Percentiles rank a stretch among this genome's conserved stretches.
phyloP scores from a whole-genome alignment of 352 stramenopile species.

The Aphanomyces stellatus region DNA sequence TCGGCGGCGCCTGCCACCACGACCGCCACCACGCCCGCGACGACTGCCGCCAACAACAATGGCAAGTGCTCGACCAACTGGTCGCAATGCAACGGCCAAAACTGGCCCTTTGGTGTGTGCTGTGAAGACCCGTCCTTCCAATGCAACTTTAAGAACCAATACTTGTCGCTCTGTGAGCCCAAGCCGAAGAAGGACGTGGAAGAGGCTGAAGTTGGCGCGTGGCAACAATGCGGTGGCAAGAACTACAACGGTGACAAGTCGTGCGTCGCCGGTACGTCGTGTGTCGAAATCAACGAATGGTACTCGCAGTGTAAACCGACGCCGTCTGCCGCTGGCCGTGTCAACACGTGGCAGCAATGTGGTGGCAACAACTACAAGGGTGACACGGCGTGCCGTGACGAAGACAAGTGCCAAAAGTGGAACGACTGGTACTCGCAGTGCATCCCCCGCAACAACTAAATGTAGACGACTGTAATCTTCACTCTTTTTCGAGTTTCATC shows the following conservation, averaged over 20 bases:
- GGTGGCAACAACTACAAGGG: neutral
- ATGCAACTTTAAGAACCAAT: conserved; percentile 16
- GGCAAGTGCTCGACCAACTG: neutral
- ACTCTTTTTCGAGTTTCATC: too few species aligned
- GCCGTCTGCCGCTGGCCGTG: neutral
- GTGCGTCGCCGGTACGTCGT: neutral
- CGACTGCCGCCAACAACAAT: neutral
- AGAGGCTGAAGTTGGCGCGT: neutral
- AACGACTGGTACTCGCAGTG: conserved; percentile 13
- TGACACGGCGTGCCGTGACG: neutral
- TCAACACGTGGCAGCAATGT: neutral
- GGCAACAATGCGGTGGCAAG: conserved; percentile 11
- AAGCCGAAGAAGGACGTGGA: neutral
- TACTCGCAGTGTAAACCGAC: conserved; percentile 6
- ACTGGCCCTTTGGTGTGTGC: conserved; percentile 15
- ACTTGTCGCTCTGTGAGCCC: conserved; percentile 10
- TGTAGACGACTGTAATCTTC: too few species aligned
- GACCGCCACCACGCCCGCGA: neutral
- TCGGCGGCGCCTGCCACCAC: too few species aligned
- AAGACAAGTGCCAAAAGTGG: conserved; percentile 10
- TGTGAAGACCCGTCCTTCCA: conserved; percentile 5
- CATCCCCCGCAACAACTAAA: neutral
- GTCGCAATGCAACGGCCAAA: conserved; percentile 18
- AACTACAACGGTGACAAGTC: neutral
- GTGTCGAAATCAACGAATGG: neutral